Percentiles rank a stretch among this genome's conserved stretches.
phyloP scores from a whole-genome alignment of 495 filamentous ascomycete species.

The Trichoderma reesei region DNA sequence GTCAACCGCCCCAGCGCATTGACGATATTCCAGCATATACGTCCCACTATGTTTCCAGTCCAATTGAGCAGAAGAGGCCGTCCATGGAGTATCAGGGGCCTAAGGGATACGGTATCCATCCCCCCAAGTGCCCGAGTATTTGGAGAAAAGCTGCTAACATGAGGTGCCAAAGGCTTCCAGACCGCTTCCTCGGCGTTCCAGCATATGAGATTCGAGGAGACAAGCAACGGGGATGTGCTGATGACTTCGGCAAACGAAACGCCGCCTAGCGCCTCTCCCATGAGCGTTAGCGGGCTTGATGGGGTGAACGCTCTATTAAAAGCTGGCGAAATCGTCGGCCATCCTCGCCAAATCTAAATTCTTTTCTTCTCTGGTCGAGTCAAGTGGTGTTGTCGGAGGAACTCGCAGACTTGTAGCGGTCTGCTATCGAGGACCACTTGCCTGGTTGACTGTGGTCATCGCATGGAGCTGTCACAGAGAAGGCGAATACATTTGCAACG shows the following conservation, averaged over 20 bases:
- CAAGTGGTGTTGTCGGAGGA: too few species aligned
- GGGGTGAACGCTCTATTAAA: slow-evolving; percentile 44
- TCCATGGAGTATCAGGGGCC: not conserved
- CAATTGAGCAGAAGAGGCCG: not conserved
- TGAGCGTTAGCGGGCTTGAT: slow-evolving; percentile 20
- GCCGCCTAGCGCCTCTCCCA: not conserved
- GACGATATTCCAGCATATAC: slow-evolving; percentile 4
- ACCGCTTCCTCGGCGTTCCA: not conserved
- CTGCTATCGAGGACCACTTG: too few species aligned
- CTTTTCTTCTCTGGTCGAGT: not conserved
- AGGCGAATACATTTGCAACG: not conserved
- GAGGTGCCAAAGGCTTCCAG: slow-evolving; percentile 15
- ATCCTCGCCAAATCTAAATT: slow-evolving; percentile 5
- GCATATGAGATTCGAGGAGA: not conserved
- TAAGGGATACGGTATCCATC: slow-evolving; percentile 9
- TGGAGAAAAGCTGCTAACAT: slow-evolving; percentile 14
- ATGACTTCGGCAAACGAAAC: not conserved
- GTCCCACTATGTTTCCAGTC: not conserved
- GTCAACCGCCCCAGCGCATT: slow-evolving; percentile 16
- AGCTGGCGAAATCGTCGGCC: slow-evolving; percentile 45
- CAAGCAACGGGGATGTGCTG: slow-evolving; percentile 1
- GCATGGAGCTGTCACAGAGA: too few species aligned
- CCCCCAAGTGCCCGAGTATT: not conserved
- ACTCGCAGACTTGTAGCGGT: too few species aligned
- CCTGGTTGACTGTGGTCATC: too few species aligned